A percentile compares a stretch with the other conserved stretches of the same genome.
These are phyloP conservation scores for Arthrobotrys conoides DNA, from an alignment of 2,329 filamentous ascomycete species.

Conservation along the genomic window DNA sequence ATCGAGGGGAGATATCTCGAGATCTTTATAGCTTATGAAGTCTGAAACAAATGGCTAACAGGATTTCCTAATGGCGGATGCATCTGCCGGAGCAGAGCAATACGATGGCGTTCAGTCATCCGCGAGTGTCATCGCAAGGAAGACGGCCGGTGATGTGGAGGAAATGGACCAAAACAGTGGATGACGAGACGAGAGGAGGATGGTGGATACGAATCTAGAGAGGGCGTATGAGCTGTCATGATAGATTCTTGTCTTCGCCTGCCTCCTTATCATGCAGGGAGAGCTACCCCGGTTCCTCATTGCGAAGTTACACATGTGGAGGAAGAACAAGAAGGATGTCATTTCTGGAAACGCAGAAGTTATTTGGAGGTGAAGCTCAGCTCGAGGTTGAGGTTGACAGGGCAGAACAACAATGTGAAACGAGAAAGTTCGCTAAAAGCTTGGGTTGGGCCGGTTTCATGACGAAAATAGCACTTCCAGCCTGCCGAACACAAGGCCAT, in stretches of 20 bases:
- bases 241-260: slow-evolving; percentile 12
- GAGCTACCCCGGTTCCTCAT: slow-evolving; percentile 35
- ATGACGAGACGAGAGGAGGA: slow-evolving; percentile 47
- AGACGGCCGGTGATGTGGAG: slow-evolving; percentile 13
- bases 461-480: slow-evolving; percentile 45
- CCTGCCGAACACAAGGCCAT: slow-evolving; percentile 11
- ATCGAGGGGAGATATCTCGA: slow-evolving; percentile 32
- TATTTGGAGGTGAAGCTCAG: slow-evolving; percentile 15
- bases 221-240: slow-evolving; percentile 42
- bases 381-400: slow-evolving; percentile 20
- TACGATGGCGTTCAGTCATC: slow-evolving; percentile 9
- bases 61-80: slow-evolving; percentile 19
- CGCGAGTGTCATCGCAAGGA: slow-evolving; percentile 39
- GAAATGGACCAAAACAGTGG: slow-evolving; percentile 15
- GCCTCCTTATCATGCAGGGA: slow-evolving; percentile 56
- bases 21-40: slow-evolving; percentile 43
- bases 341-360: slow-evolving; percentile 1
- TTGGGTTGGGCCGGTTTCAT: slow-evolving; percentile 43
- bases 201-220: slow-evolving; percentile 34
- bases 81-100: slow-evolving; percentile 35
- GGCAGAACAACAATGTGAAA: slow-evolving; percentile 40
- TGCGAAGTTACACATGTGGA: slow-evolving; percentile 36
- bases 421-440: slow-evolving; percentile 50
- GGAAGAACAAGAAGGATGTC: slow-evolving; percentile 26
- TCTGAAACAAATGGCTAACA: slow-evolving; percentile 31